phyloP scores from a whole-genome alignment of 1,139 yeast genomes.

The Groenewaldozyma auringiensis region DNA sequence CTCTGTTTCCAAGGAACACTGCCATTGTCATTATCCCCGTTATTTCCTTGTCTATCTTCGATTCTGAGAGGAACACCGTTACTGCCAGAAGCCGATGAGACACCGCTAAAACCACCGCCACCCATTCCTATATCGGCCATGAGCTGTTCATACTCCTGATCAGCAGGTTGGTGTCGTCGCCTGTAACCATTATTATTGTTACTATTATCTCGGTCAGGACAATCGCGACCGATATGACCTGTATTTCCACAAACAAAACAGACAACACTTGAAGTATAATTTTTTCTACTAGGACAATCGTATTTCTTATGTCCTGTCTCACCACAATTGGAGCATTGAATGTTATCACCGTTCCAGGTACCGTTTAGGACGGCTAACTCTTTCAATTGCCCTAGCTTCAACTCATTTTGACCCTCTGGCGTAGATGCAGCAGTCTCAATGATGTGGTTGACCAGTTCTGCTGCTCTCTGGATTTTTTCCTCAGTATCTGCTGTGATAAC shows the following conservation, averaged over 20 bases:
- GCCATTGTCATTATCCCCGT: background rate
- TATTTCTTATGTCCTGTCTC: slow-evolving; percentile 53
- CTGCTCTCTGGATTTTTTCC: slow-evolving; percentile 69
- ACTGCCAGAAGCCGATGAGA: slow-evolving; percentile 8
- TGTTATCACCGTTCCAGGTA: slow-evolving; percentile 76
- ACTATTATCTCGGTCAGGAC: slow-evolving; percentile 39
- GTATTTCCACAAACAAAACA: slow-evolving; percentile 73
- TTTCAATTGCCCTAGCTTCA: slow-evolving; percentile 82
- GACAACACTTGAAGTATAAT: slow-evolving; percentile 50
- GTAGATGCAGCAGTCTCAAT: slow-evolving; percentile 74
- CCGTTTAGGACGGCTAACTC: slow-evolving; percentile 93
- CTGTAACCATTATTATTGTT: slow-evolving; percentile 10
- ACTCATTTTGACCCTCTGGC: slow-evolving; percentile 89
- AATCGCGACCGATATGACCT: slow-evolving; percentile 88
- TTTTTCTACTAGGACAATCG: slow-evolving; percentile 52
- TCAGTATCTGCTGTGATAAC: slow-evolving; percentile 77
- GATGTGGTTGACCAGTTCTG: slow-evolving; percentile 64
- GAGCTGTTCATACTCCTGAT: slow-evolving; percentile 44
- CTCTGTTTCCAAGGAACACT: slow-evolving; percentile 1
- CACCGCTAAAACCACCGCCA: no score
- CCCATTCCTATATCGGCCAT: slow-evolving; percentile 39
- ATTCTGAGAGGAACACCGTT: slow-evolving; percentile 9
- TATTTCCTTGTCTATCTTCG: background rate
- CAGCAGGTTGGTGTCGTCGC: slow-evolving; percentile 25
- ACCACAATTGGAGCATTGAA: slow-evolving; percentile 55